phyloP scores from a whole-genome alignment of 1,139 yeast species.

The Wickerhamomyces sp. region DNA sequence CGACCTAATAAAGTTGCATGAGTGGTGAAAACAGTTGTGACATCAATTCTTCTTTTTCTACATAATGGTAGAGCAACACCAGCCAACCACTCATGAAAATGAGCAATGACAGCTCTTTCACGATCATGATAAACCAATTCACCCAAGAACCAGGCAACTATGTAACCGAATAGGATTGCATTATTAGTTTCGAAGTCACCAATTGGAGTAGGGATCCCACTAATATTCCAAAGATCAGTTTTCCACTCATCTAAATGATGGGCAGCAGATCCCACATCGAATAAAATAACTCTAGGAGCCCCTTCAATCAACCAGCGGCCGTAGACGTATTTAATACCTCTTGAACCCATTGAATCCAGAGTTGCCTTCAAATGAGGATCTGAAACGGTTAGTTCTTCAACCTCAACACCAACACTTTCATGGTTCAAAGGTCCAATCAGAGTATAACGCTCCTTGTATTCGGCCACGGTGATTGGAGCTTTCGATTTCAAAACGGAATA shows the following conservation, averaged over 20 bases:
- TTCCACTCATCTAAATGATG: slow-evolving; percentile 85
- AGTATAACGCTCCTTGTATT: slow-evolving; percentile 83
- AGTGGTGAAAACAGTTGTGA: slow-evolving; percentile 93
- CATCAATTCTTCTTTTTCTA: slow-evolving; percentile 85
- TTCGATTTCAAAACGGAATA: slow-evolving; percentile 94
- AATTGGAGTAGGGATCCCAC: slow-evolving; percentile 91
- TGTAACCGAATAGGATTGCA: slow-evolving; percentile 86
- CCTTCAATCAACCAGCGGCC: slow-evolving; percentile 98
- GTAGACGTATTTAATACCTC: slow-evolving; percentile 81
- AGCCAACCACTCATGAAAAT: slow-evolving; percentile 97
- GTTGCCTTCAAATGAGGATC: slow-evolving; percentile 56
- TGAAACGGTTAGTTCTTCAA: slow-evolving; percentile 71
- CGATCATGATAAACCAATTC: slow-evolving; percentile 81
- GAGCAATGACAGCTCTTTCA: slow-evolving; percentile 85
- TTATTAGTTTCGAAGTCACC: slow-evolving; percentile 86
- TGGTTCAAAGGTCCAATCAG: slow-evolving; percentile 83
- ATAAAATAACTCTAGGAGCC: slow-evolving; percentile 86
- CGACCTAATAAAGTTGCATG: slow-evolving; percentile 96
- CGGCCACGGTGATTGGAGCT: slow-evolving; percentile 95
- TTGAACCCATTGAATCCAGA: slow-evolving; percentile 64
- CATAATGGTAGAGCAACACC: slow-evolving; percentile 94
- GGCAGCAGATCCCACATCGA: slow-evolving; percentile 76
- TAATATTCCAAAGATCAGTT: slow-evolving; percentile 83
- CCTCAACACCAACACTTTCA: slow-evolving; percentile 84
- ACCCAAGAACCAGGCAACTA: slow-evolving; percentile 96